These are phyloP conservation scores for Phytophthora sansomeana DNA, from an alignment of 352 stramenopile species.

Conservation along the genomic window DNA sequence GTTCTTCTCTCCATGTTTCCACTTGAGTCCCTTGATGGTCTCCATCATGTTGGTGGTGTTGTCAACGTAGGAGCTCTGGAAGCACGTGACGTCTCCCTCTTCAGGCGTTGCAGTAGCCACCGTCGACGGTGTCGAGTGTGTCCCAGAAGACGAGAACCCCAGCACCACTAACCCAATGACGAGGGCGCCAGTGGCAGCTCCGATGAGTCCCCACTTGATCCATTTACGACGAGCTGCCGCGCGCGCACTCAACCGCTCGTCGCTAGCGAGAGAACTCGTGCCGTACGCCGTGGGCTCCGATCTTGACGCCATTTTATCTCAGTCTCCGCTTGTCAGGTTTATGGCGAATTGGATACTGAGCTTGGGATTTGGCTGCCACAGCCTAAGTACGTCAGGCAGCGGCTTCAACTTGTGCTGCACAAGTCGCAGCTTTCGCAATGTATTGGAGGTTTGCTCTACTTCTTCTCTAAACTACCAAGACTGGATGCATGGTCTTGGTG, in stretches of 20 bases:
- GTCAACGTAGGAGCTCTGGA: slow-evolving; percentile 74
- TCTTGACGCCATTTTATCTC: slow-evolving; percentile 23
- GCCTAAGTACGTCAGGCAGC: slow-evolving; percentile 2
- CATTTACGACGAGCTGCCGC: slow-evolving; percentile 18
- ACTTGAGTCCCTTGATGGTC: slow-evolving; percentile 56
- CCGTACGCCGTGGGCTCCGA: slow-evolving; percentile 56
- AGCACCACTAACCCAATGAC: slow-evolving; percentile 1
- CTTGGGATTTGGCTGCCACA: background rate
- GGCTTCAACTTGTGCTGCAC: no score
- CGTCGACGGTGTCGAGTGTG: slow-evolving; percentile 9
- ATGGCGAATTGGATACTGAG: slow-evolving; percentile 26
- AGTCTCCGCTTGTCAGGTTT: slow-evolving; percentile 14
- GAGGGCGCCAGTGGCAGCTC: slow-evolving; percentile 15
- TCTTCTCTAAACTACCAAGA: no score
- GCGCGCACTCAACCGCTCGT: slow-evolving; percentile 33
- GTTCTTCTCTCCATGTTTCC: slow-evolving; percentile 26
- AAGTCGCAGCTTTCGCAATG: no score
- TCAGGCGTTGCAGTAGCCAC: slow-evolving; percentile 9
- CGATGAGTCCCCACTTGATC: slow-evolving; percentile 40
- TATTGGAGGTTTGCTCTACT: no score
- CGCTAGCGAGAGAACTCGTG: slow-evolving; percentile 43
- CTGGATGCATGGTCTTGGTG: no score
- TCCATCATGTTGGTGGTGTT: slow-evolving; percentile 76
- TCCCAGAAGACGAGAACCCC: slow-evolving; percentile 9
- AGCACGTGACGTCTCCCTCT: slow-evolving; percentile 42